These are phyloP conservation scores for Exophiala xenobiotica DNA, from an alignment of 2,329 filamentous ascomycete genomes.

Conservation along the genomic window DNA sequence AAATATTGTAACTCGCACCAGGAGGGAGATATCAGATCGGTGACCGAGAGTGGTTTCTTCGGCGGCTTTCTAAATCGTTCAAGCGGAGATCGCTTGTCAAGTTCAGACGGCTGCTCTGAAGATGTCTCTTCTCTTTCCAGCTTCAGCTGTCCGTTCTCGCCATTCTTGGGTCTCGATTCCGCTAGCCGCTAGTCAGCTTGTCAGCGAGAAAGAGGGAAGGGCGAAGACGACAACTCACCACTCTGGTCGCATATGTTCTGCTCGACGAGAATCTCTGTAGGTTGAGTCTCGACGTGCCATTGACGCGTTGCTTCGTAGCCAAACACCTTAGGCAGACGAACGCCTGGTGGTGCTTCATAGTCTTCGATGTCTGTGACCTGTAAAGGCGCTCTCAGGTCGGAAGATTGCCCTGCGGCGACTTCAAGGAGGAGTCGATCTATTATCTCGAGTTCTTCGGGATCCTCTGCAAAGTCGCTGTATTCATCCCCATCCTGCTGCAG, in stretches of 20 bases:
- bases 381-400: slow-evolving; percentile 25
- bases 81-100: slow-evolving; percentile 62
- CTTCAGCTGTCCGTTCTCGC: slow-evolving; percentile 3
- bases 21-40: slow-evolving; percentile 80
- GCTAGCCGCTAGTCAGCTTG: slow-evolving; percentile 32
- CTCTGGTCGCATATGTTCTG: slow-evolving; percentile 26
- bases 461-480: slow-evolving; percentile 62
- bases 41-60: slow-evolving; percentile 78
- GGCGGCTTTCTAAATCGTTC: slow-evolving; percentile 76
- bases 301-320: slow-evolving; percentile 39
- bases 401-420: slow-evolving; percentile 36
- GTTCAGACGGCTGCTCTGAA: slow-evolving; percentile 14
- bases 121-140: slow-evolving; percentile 13
- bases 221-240: slow-evolving; percentile 17
- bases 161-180: slow-evolving; percentile 15
- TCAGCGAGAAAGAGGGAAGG: slow-evolving; percentile 49
- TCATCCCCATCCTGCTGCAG: slow-evolving; percentile 45
- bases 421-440: slow-evolving; percentile 53
- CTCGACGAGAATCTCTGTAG: not conserved
- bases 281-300: slow-evolving; percentile 9
- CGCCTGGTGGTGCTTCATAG: slow-evolving; percentile 39
- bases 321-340: slow-evolving; percentile 43
- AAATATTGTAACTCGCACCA: slow-evolving; percentile 97
- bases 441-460: slow-evolving; percentile 52
- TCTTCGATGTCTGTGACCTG: slow-evolving; percentile 45